phyloP scores from a whole-genome alignment of 768 basidiomycete species.

The Lentinula edodes region DNA sequence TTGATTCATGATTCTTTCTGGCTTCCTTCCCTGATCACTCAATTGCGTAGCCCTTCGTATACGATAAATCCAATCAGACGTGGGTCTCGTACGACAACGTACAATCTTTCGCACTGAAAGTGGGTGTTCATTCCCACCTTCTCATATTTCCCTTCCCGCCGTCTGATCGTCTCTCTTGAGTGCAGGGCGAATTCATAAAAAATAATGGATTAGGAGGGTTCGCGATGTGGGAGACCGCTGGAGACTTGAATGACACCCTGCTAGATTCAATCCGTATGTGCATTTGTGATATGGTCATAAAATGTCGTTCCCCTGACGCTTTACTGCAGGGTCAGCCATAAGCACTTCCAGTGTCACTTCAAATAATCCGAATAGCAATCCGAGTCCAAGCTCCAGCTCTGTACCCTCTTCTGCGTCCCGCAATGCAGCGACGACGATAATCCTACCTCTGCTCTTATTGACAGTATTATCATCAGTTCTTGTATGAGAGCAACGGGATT shows the following conservation, averaged over 20 bases:
- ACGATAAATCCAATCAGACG: slow-evolving; percentile 44
- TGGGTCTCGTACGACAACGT: slow-evolving; percentile 66
- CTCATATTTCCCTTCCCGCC: not conserved
- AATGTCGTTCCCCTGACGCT: not conserved
- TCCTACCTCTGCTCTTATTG: not conserved
- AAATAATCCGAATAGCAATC: not conserved
- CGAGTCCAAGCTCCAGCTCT: not conserved
- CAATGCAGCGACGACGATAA: not conserved
- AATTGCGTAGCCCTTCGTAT: slow-evolving; percentile 56
- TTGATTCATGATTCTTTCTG: slow-evolving; percentile 8
- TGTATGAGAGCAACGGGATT: no score
- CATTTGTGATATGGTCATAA: not conserved
- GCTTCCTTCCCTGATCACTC: not conserved
- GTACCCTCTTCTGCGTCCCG: not conserved
- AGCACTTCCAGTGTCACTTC: not conserved
- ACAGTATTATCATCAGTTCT: no score
- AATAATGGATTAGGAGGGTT: slow-evolving; percentile 54
- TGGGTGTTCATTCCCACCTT: not conserved
- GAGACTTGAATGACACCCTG: slow-evolving; percentile 56
- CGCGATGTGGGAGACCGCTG: slow-evolving; percentile 67
- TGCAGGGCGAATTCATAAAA: slow-evolving; percentile 49
- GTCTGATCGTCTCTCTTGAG: not conserved
- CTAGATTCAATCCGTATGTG: slow-evolving; percentile 51
- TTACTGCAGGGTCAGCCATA: not conserved
- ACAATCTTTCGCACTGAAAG: slow-evolving; percentile 40